These are phyloP conservation scores for Cucumis hystrix DNA, from an alignment of 306 rosid species.

Conservation along the genomic window DNA sequence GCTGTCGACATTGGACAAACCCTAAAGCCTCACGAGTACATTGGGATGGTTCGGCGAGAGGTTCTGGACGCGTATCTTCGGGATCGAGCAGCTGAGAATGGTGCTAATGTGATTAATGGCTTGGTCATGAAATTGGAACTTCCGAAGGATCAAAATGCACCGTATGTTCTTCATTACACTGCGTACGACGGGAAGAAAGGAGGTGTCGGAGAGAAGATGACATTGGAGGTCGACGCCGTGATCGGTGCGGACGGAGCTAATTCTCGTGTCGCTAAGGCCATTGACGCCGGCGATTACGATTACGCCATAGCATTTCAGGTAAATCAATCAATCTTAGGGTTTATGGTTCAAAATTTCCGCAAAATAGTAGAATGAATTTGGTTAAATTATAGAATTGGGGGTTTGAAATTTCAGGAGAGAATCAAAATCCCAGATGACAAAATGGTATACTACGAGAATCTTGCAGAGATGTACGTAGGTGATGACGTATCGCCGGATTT, in stretches of 20 bases:
- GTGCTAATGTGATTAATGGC: constrained; percentile 71
- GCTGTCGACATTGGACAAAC: constrained; percentile 88
- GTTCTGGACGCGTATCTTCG: constrained; percentile 67
- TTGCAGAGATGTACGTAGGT: constrained; percentile 93
- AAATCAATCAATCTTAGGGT: not conserved
- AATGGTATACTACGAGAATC: constrained; percentile 82
- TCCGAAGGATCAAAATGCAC: constrained; percentile 37
- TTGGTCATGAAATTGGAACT: constrained; percentile 77
- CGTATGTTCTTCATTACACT: constrained; percentile 70
- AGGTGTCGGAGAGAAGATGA: constrained; percentile 58
- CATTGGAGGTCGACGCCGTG: constrained; percentile 83
- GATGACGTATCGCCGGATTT: constrained; percentile 98
- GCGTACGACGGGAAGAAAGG: constrained; percentile 54
- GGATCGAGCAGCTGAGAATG: constrained; percentile 58
- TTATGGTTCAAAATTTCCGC: not conserved
- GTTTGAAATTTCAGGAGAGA: constrained; percentile 53
- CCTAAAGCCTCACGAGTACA: constrained; percentile 86
- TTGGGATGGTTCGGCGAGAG: constrained; percentile 93
- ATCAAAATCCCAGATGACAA: constrained; percentile 82
- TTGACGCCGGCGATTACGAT: constrained; percentile 87
- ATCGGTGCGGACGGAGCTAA: constrained; percentile 98
- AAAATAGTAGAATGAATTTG: not conserved
- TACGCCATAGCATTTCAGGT: constrained; percentile 98
- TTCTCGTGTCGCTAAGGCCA: constrained; percentile 84
- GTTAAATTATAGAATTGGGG: not conserved